A percentile compares a stretch with the other conserved stretches of the same genome.
Evolutionary conservation across 2,329 filamentous ascomycete species (phyloP).

Genomic region (Scedosporium apiospermum): DNA sequence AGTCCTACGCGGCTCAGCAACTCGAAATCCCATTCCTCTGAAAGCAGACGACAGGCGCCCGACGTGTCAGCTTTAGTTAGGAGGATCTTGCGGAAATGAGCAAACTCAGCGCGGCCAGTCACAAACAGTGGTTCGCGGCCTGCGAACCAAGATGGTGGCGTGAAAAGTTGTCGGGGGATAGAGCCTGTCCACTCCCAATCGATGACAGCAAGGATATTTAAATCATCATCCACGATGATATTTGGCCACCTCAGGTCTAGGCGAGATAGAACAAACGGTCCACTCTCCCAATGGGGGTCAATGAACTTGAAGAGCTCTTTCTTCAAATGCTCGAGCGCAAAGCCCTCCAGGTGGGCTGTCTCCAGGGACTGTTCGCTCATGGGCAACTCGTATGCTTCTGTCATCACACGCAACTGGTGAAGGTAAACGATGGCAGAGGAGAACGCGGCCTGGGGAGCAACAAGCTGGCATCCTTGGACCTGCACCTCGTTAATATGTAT

Average conservation of each 20-base stretch:
- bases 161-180: conserved; percentile 5
- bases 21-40: background rate
- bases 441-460: background rate
- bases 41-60: background rate
- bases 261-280: conserved; percentile 6
- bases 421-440: background rate
- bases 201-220: conserved; percentile 15
- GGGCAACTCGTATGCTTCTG: background rate
- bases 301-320: background rate
- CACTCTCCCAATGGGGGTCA: background rate
- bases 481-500: background rate
- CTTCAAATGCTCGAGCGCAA: background rate
- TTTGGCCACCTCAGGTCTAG: conserved; percentile 15
- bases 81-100: background rate
- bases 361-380: background rate
- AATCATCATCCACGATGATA: conserved; percentile 15
- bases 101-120: background rate
- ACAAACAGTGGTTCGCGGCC: background rate
- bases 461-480: background rate
- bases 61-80: background rate
- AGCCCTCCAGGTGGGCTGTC: background rate
- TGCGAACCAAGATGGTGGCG: conserved; percentile 8
- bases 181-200: conserved; percentile 17
- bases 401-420: background rate
- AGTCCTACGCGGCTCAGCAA: background rate